Evolutionary conservation across 345 rosid species (phyloP).

Genomic region (Aegle marmelos): DNA sequence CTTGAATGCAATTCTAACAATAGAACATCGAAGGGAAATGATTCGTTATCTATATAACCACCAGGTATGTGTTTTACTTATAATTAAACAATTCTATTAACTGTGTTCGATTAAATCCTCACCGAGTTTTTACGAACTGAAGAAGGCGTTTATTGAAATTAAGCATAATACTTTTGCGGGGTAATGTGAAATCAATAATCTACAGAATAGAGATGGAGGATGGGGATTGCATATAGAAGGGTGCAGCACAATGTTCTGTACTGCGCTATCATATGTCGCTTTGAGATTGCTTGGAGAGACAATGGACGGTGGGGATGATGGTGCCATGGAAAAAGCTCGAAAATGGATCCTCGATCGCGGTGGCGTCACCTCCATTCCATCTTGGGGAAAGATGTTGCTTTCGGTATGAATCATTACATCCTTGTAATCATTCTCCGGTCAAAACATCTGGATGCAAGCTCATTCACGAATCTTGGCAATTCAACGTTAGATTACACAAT

Average conservation of each 20-base stretch:
- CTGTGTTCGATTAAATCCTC: background rate
- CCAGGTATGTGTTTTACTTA: conserved; percentile 37
- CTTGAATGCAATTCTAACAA: conserved; percentile 22
- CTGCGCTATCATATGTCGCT: conserved; percentile 44
- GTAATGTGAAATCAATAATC: background rate
- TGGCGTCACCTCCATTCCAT: conserved; percentile 58
- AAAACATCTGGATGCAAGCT: too few relatives aligned
- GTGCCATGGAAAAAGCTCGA: conserved; percentile 43
- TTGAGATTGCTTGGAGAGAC: conserved; percentile 53
- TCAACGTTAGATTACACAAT: too few relatives aligned
- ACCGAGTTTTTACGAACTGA: background rate
- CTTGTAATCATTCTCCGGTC: too few relatives aligned
- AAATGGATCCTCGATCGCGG: conserved; percentile 62
- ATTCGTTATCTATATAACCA: conserved; percentile 62
- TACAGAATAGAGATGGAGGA: conserved; percentile 68
- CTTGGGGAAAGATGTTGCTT: conserved; percentile 86
- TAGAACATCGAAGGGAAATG: conserved; percentile 45
- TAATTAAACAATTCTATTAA: too few relatives aligned
- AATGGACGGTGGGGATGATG: conserved; percentile 35
- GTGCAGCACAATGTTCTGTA: conserved; percentile 56
- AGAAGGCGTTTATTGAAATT: background rate
- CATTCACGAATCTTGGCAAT: too few relatives aligned
- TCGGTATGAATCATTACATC: conserved; percentile 31
- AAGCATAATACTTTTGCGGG: background rate
- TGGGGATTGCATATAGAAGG: conserved; percentile 83